Evolutionary conservation across 176 grass and related monocot species (phyloP), one percentile per base, ranked within the genome.

Genomic region (Aegilops bicornis): DNA sequence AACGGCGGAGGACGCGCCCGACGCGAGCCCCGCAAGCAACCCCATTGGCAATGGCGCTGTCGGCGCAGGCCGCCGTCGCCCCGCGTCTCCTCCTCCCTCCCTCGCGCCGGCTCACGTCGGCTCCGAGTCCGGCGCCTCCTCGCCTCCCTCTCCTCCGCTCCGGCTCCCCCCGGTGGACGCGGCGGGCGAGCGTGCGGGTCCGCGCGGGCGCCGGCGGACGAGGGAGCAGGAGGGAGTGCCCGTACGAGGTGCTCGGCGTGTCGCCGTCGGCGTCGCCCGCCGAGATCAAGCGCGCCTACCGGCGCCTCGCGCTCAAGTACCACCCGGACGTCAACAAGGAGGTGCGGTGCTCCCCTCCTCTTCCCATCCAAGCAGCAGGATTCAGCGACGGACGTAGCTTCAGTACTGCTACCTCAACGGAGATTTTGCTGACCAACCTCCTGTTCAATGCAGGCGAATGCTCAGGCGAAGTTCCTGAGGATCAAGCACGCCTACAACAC

Each of bases 401-500:
- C 9, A 10, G 32, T 24, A 5, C 35, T n/a, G 12, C 12, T 8
- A 23, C 25, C 0, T 0, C 25, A 1, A 54, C 7, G 50, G 50
- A 54, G 50, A 19, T 17, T 54, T 54, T 54, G 50, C 50, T 22
- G 22, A 43, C 2, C 23, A 43, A 24, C 0, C 15, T 73, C n/a
- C 39, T 33, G 61, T 59, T 24, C 19, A 62, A 70, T 30, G 64
- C 20, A 97, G 93, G 78, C 88, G 27, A 80, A 98, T 75, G 90
- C 90, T 14, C 93, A 96, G 60, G 84, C 94, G 70, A 98, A 84
- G 81, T 98, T 98, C 42, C 83, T 98, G 91, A 82, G 88, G 76
- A 94, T 98, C 88, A 95, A 95, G 87, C 93, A 98, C 80, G 92
- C 96, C 7, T 98, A 98, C 83, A 94, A 94, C 77, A 92, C 93